These are phyloP conservation scores for Mychonastes homosphaera DNA, from an alignment of 139 green algal species.

Conservation along the genomic window DNA sequence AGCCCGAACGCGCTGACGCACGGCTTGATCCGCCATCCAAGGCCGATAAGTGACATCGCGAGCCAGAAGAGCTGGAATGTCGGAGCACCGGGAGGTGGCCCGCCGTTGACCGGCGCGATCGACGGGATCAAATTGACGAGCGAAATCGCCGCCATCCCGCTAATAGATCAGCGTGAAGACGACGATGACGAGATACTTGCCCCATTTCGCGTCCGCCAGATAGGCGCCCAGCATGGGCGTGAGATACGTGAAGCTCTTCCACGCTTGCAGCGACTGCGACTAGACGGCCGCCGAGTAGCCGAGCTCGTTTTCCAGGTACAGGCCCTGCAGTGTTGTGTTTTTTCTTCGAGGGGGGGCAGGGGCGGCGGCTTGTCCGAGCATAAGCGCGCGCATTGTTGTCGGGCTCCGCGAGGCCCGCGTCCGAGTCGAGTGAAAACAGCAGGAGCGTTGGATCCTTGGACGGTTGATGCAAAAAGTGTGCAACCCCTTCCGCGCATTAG, in stretches of 20 bases:
- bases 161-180: slow-evolving; percentile 89
- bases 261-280: slow-evolving; percentile 24
- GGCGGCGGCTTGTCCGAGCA: too few relatives aligned
- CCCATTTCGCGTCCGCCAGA: slow-evolving; percentile 44
- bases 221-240: slow-evolving; percentile 24
- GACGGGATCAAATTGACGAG: slow-evolving; percentile 16
- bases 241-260: slow-evolving; percentile 24
- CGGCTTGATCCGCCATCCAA: slow-evolving; percentile 81
- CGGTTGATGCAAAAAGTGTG: too few relatives aligned
- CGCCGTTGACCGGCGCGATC: slow-evolving; percentile 4
- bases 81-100: neutral
- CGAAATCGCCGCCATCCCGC: slow-evolving; percentile 22
- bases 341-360: too few relatives aligned
- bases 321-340: too few relatives aligned
- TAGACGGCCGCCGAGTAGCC: too few relatives aligned
- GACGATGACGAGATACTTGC: slow-evolving; percentile 91
- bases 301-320: too few relatives aligned
- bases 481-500: too few relatives aligned
- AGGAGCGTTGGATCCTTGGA: too few relatives aligned
- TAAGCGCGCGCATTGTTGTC: too few relatives aligned
- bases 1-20: slow-evolving; percentile 82
- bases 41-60: slow-evolving; percentile 39
- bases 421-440: too few relatives aligned
- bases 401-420: too few relatives aligned
- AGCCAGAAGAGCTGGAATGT: neutral